These are phyloP conservation scores for Diaporthe nobilis DNA, from an alignment of 2,329 filamentous ascomycete genomes.

Conservation along the genomic window DNA sequence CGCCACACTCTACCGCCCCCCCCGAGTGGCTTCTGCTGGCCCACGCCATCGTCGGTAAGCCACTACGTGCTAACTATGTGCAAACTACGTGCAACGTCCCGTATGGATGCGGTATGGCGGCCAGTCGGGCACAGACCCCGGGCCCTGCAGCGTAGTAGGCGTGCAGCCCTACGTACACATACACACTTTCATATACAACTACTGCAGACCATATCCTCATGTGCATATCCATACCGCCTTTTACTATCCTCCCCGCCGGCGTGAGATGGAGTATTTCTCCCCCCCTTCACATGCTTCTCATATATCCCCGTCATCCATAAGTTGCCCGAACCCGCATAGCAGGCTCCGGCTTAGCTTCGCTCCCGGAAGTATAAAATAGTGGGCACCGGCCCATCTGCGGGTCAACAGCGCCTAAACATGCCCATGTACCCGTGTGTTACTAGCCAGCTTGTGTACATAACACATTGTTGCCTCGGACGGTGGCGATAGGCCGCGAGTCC, in stretches of 20 bases:
- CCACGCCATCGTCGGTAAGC: slow-evolving; percentile 16
- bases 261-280: background rate
- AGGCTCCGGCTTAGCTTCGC: slow-evolving; percentile 9
- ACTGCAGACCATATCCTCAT: background rate
- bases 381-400: slow-evolving; percentile 22
- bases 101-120: background rate
- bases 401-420: slow-evolving; percentile 4
- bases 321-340: background rate
- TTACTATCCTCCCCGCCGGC: slow-evolving; percentile 14
- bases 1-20: slow-evolving; percentile 17
- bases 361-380: slow-evolving; percentile 28
- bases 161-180: slow-evolving; percentile 11
- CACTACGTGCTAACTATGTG: background rate
- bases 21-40: slow-evolving; percentile 21
- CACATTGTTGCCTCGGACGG: background rate
- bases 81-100: background rate
- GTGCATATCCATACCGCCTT: background rate
- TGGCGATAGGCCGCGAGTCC: slow-evolving; percentile 23
- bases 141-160: slow-evolving; percentile 1
- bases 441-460: background rate
- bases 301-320: slow-evolving; percentile 17
- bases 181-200: background rate
- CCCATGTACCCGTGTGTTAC: background rate
- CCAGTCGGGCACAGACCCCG: background rate
- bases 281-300: slow-evolving; percentile 9